phyloP scores from a whole-genome alignment of 2,329 filamentous ascomycete species.

The Ceratocystiopsis sp. region DNA sequence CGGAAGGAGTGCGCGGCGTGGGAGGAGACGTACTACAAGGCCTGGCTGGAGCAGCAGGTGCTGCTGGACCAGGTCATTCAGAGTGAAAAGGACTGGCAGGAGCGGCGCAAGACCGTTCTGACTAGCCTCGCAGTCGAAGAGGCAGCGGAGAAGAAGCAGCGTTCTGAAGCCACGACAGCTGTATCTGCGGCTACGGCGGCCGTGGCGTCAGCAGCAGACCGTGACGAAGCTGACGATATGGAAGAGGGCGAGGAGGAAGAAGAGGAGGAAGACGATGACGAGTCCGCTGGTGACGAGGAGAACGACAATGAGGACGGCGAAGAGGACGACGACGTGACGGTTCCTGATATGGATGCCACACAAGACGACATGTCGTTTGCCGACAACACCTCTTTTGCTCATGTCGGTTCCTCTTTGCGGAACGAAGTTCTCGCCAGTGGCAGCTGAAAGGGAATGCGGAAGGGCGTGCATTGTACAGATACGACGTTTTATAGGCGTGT shows the following conservation, averaged over 20 bases:
- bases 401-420: conserved; percentile 6
- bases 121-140: conserved; percentile 29
- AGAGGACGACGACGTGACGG: conserved; percentile 6
- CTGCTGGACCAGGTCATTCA: conserved; percentile 55
- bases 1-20: conserved; percentile 46
- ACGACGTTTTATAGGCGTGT: no score
- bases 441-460: not conserved
- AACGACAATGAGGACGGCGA: conserved; percentile 1
- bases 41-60: conserved; percentile 69
- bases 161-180: no score
- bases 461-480: no score
- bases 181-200: not conserved
- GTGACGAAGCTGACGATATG: not conserved
- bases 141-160: not conserved
- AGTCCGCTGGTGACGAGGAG: not conserved
- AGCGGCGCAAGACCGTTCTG: conserved; percentile 37
- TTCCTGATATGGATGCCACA: conserved; percentile 7
- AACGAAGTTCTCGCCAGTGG: conserved; percentile 6
- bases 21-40: conserved; percentile 49
- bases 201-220: not conserved
- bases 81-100: conserved; percentile 49
- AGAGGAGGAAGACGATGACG: conserved; percentile 1
- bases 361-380: conserved; percentile 9
- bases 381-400: conserved; percentile 6
- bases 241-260: conserved; percentile 1